Base-by-base conservation (phyloP, 129 eudicot genomes). In the Pulicaria dysenterica region DNA sequence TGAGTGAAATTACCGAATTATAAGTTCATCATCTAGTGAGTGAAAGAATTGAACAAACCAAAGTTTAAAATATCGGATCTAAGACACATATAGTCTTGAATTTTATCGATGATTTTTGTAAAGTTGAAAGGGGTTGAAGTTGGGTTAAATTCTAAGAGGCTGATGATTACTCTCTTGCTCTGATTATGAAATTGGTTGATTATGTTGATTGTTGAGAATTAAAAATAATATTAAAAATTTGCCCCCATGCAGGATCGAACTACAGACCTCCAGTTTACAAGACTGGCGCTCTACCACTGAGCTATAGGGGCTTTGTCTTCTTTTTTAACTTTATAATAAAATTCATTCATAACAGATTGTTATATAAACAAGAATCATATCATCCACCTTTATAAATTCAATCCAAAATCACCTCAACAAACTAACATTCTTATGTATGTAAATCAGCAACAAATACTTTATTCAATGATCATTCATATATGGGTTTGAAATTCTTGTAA, bases 271-370 rank as follows among this genome's bases (percentile, higher is more conserved):
- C 97, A 92, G 98, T 89, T 93, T 93, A 93, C 98, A 89, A 92
- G 98, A 92, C 98, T 89, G 98, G 81, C 96, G 96, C 98, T 92
- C 98, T 92, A 92, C 98, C 95, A 92, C 98, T 89, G 96, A 92
- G 98, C 91, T 89, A 87, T 92, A 92, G 78, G 96, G 98, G 98
- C 98, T 40, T 24, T 1, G 31, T 24, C 1, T 24, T 24, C 31
- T 24, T 24, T 24, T 2, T 24, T 24, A 13, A 13, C 4, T 15
- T 8, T 17, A 4, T 0, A 4, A 7, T 3, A 0, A 5, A 38
- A 37, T 36, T 1, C 0, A 34, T 24, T 24, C 31, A 0, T 24
- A 24, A 24, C 2, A 24, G 1, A 2, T 24, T 24, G 31, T 24
- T 24, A 24, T 24, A 24, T 24, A 24, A 24, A 24, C 31, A 24